A percentile compares a stretch with the other conserved stretches of the same genome.
phyloP scores from a whole-genome alignment of 139 green algal species.

The Raphidocelis subcapitata region DNA sequence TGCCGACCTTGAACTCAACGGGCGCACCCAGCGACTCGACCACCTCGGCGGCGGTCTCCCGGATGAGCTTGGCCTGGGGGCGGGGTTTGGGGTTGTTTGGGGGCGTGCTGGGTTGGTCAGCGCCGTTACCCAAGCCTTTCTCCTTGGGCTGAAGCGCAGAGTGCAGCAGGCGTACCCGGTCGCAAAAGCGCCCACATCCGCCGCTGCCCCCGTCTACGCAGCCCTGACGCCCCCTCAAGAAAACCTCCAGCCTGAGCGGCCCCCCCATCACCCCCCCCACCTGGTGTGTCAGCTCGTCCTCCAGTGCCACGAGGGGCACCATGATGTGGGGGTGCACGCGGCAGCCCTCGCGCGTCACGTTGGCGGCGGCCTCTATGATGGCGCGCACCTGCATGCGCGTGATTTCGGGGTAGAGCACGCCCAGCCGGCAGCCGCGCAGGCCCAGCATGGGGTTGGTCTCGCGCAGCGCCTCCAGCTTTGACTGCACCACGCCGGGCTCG shows the following conservation, averaged over 20 bases:
- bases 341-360: constrained; percentile 49
- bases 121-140: too few relatives aligned
- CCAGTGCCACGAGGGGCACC: constrained; percentile 84
- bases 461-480: constrained; percentile 68
- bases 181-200: too few relatives aligned
- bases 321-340: constrained; percentile 82
- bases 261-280: not conserved
- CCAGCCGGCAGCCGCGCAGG: constrained; percentile 87
- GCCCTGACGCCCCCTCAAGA: too few relatives aligned
- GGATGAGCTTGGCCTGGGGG: too few relatives aligned
- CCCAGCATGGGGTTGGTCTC: constrained; percentile 85
- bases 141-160: too few relatives aligned
- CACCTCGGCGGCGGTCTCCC: not conserved
- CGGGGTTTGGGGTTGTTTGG: too few relatives aligned
- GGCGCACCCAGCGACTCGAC: not conserved
- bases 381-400: constrained; percentile 68
- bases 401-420: constrained; percentile 89
- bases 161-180: too few relatives aligned
- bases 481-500: constrained; percentile 37
- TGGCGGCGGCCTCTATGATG: constrained; percentile 83
- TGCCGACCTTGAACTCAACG: constrained; percentile 60
- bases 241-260: too few relatives aligned
- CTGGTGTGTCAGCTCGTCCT: constrained; percentile 70
- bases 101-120: too few relatives aligned
- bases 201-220: too few relatives aligned